Evolutionary conservation across 2,329 filamentous ascomycete species (phyloP).

Genomic region (Zasmidium citrigriseum): DNA sequence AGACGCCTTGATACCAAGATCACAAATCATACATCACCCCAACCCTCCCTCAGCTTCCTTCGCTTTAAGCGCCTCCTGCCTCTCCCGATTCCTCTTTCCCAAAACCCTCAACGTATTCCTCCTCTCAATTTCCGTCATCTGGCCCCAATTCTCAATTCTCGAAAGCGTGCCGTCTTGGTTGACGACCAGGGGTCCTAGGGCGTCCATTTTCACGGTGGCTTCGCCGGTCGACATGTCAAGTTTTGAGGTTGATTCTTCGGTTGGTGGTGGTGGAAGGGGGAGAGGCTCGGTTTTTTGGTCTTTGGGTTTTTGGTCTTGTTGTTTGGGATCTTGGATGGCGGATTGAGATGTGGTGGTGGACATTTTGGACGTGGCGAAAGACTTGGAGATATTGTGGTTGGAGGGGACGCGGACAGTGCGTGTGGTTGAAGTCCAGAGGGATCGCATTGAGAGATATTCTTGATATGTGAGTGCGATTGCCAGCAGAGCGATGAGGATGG

Average conservation of each 20-base stretch:
- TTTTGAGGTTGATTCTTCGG: slow-evolving; percentile 31
- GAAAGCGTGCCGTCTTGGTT: slow-evolving; percentile 71
- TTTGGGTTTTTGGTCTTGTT: background rate
- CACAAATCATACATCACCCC: background rate
- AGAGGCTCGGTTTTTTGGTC: slow-evolving; percentile 12
- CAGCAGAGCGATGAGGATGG: no score
- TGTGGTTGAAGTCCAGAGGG: no score
- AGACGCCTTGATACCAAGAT: no score
- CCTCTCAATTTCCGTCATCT: slow-evolving; percentile 69
- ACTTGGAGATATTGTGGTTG: no score
- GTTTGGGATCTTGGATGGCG: background rate
- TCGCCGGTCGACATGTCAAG: slow-evolving; percentile 37
- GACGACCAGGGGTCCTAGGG: slow-evolving; percentile 72
- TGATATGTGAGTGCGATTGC: no score
- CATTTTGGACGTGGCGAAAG: no score
- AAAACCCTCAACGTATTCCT: slow-evolving; percentile 67
- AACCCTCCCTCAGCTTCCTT: slow-evolving; percentile 28
- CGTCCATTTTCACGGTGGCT: slow-evolving; percentile 60
- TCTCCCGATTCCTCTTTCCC: slow-evolving; percentile 66
- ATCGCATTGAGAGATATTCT: no score
- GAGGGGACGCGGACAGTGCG: no score
- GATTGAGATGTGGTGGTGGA: no score
- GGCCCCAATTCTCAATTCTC: slow-evolving; percentile 70
- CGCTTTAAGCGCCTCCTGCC: slow-evolving; percentile 58
- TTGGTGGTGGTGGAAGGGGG: slow-evolving; percentile 26